Percentiles rank a stretch among this genome's conserved stretches.
phyloP scores from a whole-genome alignment of 1,284 basidiomycete genomes.

The Ganoderma multipileum region DNA sequence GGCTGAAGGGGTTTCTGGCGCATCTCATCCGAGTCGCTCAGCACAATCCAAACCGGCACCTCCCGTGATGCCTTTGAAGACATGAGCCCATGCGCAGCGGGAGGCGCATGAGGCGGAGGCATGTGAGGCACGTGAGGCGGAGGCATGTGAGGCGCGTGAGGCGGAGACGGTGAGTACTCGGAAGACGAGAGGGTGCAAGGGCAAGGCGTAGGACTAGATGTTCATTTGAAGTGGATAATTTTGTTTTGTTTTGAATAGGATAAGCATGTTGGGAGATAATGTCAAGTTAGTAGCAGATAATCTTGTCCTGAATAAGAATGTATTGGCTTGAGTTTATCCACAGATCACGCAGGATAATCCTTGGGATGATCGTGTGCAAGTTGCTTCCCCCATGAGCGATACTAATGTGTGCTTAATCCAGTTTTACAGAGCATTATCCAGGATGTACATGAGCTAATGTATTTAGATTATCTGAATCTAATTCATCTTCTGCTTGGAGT shows the following conservation, averaged over 20 bases:
- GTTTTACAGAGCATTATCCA: background rate
- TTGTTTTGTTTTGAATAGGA: background rate
- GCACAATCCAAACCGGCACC: background rate
- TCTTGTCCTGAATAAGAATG: background rate
- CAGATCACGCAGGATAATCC: background rate
- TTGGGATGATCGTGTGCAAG: background rate
- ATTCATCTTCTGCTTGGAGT: conserved; percentile 8
- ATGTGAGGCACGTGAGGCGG: background rate
- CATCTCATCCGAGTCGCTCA: background rate
- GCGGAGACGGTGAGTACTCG: background rate
- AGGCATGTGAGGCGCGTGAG: no score
- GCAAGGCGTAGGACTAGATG: background rate
- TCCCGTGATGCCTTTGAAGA: background rate
- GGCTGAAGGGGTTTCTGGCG: background rate
- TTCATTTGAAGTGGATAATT: background rate
- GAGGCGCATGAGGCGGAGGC: background rate
- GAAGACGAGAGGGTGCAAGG: background rate
- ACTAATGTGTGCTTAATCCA: background rate
- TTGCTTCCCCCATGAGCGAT: background rate
- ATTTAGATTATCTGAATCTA: background rate
- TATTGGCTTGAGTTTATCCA: background rate
- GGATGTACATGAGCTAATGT: background rate
- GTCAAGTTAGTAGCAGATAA: no score
- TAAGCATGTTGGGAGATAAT: background rate
- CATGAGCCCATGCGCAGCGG: background rate